These are phyloP conservation scores for Microthlaspi erraticum DNA, from an alignment of 345 rosid species.

Conservation along the genomic window DNA sequence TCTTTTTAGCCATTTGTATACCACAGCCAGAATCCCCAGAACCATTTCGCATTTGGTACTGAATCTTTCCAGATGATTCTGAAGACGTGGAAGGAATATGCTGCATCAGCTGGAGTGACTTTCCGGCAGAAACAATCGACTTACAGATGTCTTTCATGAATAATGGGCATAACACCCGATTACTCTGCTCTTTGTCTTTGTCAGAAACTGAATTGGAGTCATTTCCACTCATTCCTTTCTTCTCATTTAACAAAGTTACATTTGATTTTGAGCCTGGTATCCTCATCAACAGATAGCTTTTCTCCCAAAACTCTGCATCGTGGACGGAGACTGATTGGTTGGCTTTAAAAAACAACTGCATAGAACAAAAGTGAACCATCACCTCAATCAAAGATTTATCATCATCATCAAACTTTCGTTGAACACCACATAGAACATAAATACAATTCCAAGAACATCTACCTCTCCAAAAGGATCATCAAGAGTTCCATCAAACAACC, in stretches of 20 bases:
- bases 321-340: constrained; percentile 66
- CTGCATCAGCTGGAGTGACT: constrained; percentile 86
- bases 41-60: constrained; percentile 44
- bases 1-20: constrained; percentile 16
- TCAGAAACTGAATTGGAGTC: constrained; percentile 49
- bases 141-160: constrained; percentile 76
- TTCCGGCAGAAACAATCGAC: constrained; percentile 94
- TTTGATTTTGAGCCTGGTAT: constrained; percentile 49
- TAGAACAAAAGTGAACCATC: constrained; percentile 24
- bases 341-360: constrained; percentile 84
- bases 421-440: constrained; percentile 20
- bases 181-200: constrained; percentile 63
- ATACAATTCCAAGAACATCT: constrained; percentile 31
- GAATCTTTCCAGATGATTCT: constrained; percentile 45
- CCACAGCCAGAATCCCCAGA: constrained; percentile 40
- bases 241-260: constrained; percentile 49
- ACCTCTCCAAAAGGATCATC: constrained; percentile 98
- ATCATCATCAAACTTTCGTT: constrained; percentile 5
- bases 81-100: constrained; percentile 60
- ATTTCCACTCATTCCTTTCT: constrained; percentile 53
- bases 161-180: constrained; percentile 64
- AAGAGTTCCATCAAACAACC: constrained; percentile 88
- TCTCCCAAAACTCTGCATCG: constrained; percentile 93
- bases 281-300: constrained; percentile 71
- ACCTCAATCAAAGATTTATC: constrained; percentile 5